Evolutionary conservation across 805 yeast genomes (phyloP).

Genomic region (Zygosaccharomyces pseudorouxii): DNA sequence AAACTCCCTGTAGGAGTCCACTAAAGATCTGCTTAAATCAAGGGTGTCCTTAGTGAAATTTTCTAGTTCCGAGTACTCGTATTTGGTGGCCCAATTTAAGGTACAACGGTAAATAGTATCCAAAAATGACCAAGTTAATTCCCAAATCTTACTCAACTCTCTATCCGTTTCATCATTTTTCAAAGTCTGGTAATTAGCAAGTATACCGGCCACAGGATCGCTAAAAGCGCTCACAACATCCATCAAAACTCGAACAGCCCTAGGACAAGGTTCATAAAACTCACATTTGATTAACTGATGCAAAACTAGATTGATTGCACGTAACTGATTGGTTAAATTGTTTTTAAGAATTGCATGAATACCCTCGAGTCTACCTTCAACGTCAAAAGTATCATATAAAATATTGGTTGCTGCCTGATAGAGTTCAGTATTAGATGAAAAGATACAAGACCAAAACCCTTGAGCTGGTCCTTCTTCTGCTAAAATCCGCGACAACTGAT

Average conservation of each 20-base stretch:
- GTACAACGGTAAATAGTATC: constrained; percentile 64
- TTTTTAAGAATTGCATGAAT: constrained; percentile 49
- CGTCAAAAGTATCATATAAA: constrained; percentile 72
- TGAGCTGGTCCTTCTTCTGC: constrained; percentile 41
- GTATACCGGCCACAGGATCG: constrained; percentile 62
- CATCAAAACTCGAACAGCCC: constrained; percentile 67
- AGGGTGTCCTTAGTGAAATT: constrained; percentile 85
- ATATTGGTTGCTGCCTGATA: constrained; percentile 69
- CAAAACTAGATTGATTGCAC: constrained; percentile 46
- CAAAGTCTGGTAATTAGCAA: constrained; percentile 31
- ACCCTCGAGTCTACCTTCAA: constrained; percentile 74
- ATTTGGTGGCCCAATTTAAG: constrained; percentile 66
- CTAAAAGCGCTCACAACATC: constrained; percentile 62
- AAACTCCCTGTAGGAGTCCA: constrained; percentile 61
- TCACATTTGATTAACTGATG: constrained; percentile 42
- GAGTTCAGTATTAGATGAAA: constrained; percentile 53
- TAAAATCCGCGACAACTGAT: constrained; percentile 38
- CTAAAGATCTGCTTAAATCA: constrained; percentile 64
- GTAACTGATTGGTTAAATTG: constrained; percentile 43
- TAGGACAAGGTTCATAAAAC: constrained; percentile 68
- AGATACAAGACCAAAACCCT: constrained; percentile 73
- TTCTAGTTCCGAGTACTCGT: constrained; percentile 51
- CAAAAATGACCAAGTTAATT: constrained; percentile 64
- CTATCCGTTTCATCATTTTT: constrained; percentile 24
- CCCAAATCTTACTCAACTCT: constrained; percentile 54